Base-by-base conservation (phyloP, 116 monocot species). In the Iris pallida region DNA sequence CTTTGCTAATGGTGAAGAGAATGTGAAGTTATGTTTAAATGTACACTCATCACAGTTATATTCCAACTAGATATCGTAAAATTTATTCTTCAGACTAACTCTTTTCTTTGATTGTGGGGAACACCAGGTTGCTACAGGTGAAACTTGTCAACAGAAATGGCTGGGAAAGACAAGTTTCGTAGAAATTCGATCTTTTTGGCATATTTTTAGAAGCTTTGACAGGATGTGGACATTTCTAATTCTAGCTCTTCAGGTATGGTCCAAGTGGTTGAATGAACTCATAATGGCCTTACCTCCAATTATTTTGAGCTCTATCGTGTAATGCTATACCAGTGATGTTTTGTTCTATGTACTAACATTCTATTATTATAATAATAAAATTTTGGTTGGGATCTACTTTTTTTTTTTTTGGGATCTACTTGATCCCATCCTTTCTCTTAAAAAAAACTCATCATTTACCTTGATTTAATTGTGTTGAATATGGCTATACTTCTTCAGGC, bases 191-290 rank as follows among this genome's bases (percentile, higher is more conserved):
- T 83, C 93, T 61, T 89, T 93, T 77, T 83, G 81, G 93, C 86
- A 89, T 62, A 61, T 93, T 12, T 93, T 89, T 64, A 88, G 93
- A 80, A 93, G 93, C 74, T 93, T 93, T 81, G 78, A 83, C 68
- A 73, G 86, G 66, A 86, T 93, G 86, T 93, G 93, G 93, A 79
- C 79, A 57, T 84, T 93, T 71, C 70, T 84, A 67, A 64, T 89
- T 42, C 62, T 89, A 48, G 76, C 83, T 42, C 75, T 89, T 16
- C 93, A 93, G 93, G 93, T 92, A 65, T 45, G 16, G 11, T 48
- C 58, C 41, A 14, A 4, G 15, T 42, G 1, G 42, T 43, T 43
- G 42, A 53, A 67, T 48, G 14, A 67, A 67, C 55, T 30, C 30
- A 30, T 30, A 30, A 30, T 30, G 30, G 30, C 30, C 30, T 30